Evolutionary conservation across 768 basidiomycete genomes (phyloP), one percentile per base, ranked within the genome.

Genomic region (Suillus subluteus): DNA sequence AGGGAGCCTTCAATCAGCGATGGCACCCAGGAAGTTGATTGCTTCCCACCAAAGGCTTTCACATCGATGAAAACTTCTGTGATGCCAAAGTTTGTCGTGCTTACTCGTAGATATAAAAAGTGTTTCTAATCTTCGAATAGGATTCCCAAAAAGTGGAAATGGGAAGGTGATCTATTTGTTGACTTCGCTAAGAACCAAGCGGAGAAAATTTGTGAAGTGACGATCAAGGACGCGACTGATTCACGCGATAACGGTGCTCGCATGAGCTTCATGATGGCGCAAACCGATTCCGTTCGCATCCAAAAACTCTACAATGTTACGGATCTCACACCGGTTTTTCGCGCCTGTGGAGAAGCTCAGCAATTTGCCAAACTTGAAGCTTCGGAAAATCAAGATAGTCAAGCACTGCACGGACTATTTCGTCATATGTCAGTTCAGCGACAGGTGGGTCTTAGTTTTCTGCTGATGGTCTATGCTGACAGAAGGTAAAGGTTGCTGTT

Each of bases 61-160:
- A 58, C 63, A 32, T 23, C 67, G 30, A 43, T 48, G 2, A 77
- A 78, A 64, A 16, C 65, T 61, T 50, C 35, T 1, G 41, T 66
- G 16, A 68, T 75, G 64, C n/a, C 69, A 52, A 77, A 78, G 76
- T 70, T 75, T 72, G 73, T 58, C 43, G 71, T 74, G 67, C 62
- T 30, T 26, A 40, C 13, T 54, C 40, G 35, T 58, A 37, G 21
- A 48, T 55, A 2, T 52, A 48, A 50, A 50, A 26, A 13, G 16
- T 32, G 37, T 21, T 44, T 37, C 66, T 73, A 2, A 74, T 46
- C 46, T 62, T 50, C 11, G 6, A 30, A 43, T 64, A 90, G 89
- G 68, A 85, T 87, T 48, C 80, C 79, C 26, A 87, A 86, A 72
- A 84, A 84, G 63, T 92, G 86, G 86, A 87, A 81, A 68, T 91